Conservation (phyloP, 202 grass and related monocot species). For the Zoysia matrella region DNA sequence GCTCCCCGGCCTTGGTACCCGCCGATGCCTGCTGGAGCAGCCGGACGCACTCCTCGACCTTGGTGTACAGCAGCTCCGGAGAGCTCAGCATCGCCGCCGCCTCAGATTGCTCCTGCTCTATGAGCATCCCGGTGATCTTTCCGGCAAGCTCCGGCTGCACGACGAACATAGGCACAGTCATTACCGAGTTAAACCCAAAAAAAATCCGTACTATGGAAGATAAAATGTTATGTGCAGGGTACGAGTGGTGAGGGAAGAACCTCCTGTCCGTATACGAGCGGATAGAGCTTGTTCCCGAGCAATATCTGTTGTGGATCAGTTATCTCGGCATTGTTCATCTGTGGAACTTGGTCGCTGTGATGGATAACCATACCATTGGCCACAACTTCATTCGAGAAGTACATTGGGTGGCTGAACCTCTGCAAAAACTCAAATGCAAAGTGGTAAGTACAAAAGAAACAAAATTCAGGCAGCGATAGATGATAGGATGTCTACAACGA, state of each 20-base stretch:
- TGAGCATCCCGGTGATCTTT: slow-evolving; percentile 84
- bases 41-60: slow-evolving; percentile 61
- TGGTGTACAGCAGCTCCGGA: slow-evolving; percentile 56
- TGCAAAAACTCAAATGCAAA: slow-evolving; percentile 19
- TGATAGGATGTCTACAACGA: background rate
- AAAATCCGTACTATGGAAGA: background rate
- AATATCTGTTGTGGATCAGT: slow-evolving; percentile 51
- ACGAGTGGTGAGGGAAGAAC: slow-evolving; percentile 18
- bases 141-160: slow-evolving; percentile 56
- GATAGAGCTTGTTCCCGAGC: slow-evolving; percentile 68
- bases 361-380: slow-evolving; percentile 47
- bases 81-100: slow-evolving; percentile 52
- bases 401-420: slow-evolving; percentile 51
- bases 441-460: background rate
- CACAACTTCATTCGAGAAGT: slow-evolving; percentile 46
- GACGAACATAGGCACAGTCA: background rate
- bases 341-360: slow-evolving; percentile 46
- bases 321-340: slow-evolving; percentile 39
- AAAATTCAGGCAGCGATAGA: background rate
- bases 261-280: slow-evolving; percentile 61
- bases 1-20: slow-evolving; percentile 49
- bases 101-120: slow-evolving; percentile 70
- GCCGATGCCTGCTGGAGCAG: slow-evolving; percentile 42
- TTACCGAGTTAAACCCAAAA: slow-evolving; percentile 4
- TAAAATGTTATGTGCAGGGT: background rate